Base-by-base conservation (phyloP, 2,329 filamentous ascomycete genomes). In the Teratosphaeria nubilosa region DNA sequence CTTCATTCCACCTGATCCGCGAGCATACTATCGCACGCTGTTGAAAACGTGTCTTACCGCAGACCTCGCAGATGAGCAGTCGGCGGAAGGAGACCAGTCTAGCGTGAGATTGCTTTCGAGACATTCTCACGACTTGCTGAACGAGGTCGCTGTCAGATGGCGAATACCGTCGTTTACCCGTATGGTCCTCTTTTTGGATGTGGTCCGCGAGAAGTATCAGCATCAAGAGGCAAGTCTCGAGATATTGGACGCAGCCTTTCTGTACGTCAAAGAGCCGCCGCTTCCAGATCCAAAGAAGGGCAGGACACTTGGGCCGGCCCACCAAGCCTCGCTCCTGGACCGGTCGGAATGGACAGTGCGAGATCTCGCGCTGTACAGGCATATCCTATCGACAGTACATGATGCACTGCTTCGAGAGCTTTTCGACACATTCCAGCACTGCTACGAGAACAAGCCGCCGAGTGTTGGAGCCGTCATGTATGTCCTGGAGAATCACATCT, bases 61-160 rank as follows among this genome's bases (percentile, higher is more conserved):
- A 67, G 84, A 87, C 66, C 66, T 86, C 37, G 76, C 77, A 56
- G 80, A 85, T 64, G 73, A 77, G 16, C 74, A 77, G 25, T 74
- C 75, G 10, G 77, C 77, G 61, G 75, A 75, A 14, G 76, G 73
- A 11, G 76, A 77, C 5, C 80, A 80, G 5, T 65, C 69, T 1
- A 73, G 78, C 1, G 75, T 79, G 60, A 83, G 80, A 61, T 64
- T 86, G 22, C 68, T 86, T 22, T 94, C 90, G 0, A 89, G 86
- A 66, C 83, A 88, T 61, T 94, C 90, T 1, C 81, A 84, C 54
- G 91, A 96, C 58, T 77, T 99, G 52, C 75, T 99, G 62, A 88
- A 87, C 60, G 92, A 97, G 72, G 80, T 96, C 58, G 89, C 87
- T 59, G 77, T 90, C 62, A 85, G 91, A 67, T 99, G 94, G 94